phyloP scores from a whole-genome alignment of 2,329 filamentous ascomycete species.

The Helicocarpus griseus region DNA sequence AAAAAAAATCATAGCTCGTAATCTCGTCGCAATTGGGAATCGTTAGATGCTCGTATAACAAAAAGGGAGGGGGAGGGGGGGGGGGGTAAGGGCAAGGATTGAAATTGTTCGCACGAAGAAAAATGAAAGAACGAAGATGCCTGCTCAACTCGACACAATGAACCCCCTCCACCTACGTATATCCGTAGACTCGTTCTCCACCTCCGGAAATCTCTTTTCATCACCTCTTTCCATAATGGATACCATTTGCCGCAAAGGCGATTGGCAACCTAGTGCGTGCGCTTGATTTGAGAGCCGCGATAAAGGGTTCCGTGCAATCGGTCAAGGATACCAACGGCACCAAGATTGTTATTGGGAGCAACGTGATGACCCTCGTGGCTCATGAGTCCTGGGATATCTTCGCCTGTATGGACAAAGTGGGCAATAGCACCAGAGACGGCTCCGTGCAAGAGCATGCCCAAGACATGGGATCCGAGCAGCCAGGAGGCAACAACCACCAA shows the following conservation, averaged over 20 bases:
- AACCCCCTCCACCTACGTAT: no score
- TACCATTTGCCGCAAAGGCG: no score
- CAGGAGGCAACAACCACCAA: slow-evolving; percentile 5
- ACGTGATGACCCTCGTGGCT: slow-evolving; percentile 10
- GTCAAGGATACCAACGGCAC: slow-evolving; percentile 8
- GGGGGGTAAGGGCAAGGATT: not conserved
- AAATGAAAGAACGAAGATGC: not conserved
- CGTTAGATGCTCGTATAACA: no score
- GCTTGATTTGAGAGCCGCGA: not conserved
- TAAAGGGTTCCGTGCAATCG: slow-evolving; percentile 7
- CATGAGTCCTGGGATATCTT: slow-evolving; percentile 7
- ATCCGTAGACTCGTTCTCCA: no score
- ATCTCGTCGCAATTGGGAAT: no score
- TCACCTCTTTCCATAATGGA: no score
- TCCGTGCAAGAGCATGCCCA: slow-evolving; percentile 8
- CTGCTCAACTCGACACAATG: not conserved
- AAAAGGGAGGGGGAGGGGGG: no score
- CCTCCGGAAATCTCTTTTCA: no score
- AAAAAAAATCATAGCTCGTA: no score
- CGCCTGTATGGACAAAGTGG: slow-evolving; percentile 6
- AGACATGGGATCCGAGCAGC: slow-evolving; percentile 5
- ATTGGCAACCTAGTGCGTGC: no score
- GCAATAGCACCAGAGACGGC: slow-evolving; percentile 5
- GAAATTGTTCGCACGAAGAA: no score
- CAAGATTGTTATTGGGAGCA: slow-evolving; percentile 8